A percentile compares a stretch with the other conserved stretches of the same genome.
These are phyloP conservation scores for Cenococcum geophilum DNA, from an alignment of 495 filamentous ascomycete species.

Conservation along the genomic window DNA sequence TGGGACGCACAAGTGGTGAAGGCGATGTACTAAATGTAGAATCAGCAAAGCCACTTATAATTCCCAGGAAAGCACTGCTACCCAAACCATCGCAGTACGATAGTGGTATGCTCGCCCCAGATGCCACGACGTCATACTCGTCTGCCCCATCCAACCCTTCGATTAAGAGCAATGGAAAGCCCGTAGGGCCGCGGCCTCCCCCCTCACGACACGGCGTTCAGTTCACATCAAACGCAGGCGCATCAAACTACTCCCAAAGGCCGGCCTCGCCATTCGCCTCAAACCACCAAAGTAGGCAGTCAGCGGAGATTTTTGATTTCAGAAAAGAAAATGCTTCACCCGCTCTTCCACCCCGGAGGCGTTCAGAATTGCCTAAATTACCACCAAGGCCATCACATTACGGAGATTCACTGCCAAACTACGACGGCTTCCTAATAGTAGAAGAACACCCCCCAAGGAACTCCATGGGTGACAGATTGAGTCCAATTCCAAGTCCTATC, in stretches of 20 bases:
- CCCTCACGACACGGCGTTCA: slow-evolving; percentile 6
- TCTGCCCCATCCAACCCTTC: neutral
- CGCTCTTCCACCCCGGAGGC: slow-evolving; percentile 15
- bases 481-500: neutral
- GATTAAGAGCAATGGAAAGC: slow-evolving; percentile 7
- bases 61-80: slow-evolving; percentile 11
- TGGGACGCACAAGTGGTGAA: neutral
- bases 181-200: slow-evolving; percentile 6
- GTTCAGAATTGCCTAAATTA: slow-evolving; percentile 8
- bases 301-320: neutral
- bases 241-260: slow-evolving; percentile 6
- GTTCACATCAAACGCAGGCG: slow-evolving; percentile 13
- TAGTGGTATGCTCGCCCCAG: neutral
- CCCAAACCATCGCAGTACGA: neutral
- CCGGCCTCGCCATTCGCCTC: neutral
- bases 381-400: neutral
- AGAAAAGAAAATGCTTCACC: slow-evolving; percentile 6
- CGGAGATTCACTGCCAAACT: neutral
- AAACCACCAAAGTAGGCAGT: neutral
- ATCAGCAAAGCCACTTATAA: neutral
- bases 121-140: neutral
- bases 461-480: neutral
- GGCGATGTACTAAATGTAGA: neutral
- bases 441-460: neutral
- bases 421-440: too few species aligned